phyloP scores from a whole-genome alignment of 2,329 filamentous ascomycete species.

The Dothistroma pini region DNA sequence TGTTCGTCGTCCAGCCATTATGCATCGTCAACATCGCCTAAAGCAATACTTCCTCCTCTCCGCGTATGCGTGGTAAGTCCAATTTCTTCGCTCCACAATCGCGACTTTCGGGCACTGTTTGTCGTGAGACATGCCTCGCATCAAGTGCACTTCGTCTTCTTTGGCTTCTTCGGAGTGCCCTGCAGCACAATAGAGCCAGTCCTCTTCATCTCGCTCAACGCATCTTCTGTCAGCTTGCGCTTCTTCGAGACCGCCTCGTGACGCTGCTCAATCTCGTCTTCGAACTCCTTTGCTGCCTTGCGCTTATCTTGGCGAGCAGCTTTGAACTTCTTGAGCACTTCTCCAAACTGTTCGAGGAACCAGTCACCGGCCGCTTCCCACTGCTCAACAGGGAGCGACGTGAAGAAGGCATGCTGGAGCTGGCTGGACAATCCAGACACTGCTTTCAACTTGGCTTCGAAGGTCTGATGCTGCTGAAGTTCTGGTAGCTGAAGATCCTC shows the following conservation, averaged over 20 bases:
- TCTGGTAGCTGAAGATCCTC: slow-evolving; percentile 11
- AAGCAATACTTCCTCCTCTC: background rate
- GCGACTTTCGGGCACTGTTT: background rate
- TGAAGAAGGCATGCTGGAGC: slow-evolving; percentile 50
- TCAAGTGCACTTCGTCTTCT: slow-evolving; percentile 20
- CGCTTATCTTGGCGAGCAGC: slow-evolving; percentile 53
- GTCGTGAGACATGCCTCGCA: background rate
- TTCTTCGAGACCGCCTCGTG: slow-evolving; percentile 51
- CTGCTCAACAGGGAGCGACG: slow-evolving; percentile 49
- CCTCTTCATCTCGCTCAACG: slow-evolving; percentile 48
- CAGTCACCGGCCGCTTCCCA: slow-evolving; percentile 63
- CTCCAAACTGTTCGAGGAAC: slow-evolving; percentile 54
- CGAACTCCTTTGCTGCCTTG: slow-evolving; percentile 51
- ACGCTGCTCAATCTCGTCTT: slow-evolving; percentile 53
- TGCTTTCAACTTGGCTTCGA: slow-evolving; percentile 24
- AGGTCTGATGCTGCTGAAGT: slow-evolving; percentile 11
- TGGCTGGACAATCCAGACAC: slow-evolving; percentile 14
- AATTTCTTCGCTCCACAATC: background rate
- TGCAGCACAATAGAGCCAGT: slow-evolving; percentile 53
- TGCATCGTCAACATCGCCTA: background rate
- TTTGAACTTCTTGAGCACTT: slow-evolving; percentile 51
- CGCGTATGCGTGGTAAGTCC: background rate
- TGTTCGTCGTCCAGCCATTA: slow-evolving; percentile 12
- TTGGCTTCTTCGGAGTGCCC: slow-evolving; percentile 40
- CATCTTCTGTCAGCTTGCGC: slow-evolving; percentile 36